These are phyloP conservation scores for Aspergillus carbonarius DNA, from an alignment of 2,329 filamentous ascomycete genomes.

Conservation along the genomic window DNA sequence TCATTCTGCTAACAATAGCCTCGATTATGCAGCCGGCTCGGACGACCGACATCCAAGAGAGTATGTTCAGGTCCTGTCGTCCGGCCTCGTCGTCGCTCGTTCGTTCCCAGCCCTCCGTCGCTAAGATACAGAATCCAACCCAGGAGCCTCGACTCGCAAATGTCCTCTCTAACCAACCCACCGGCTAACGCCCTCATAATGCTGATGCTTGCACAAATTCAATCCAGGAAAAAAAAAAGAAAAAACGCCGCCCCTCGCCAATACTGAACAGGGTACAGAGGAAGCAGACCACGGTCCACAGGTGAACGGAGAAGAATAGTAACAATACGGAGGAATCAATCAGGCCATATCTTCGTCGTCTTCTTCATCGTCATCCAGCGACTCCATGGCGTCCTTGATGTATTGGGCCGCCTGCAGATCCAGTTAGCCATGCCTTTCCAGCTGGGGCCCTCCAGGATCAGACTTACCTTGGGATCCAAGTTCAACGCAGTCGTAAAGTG, in stretches of 20 bases:
- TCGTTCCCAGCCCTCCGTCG: conserved; percentile 26
- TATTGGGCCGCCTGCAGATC: conserved; percentile 72
- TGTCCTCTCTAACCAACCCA: conserved; percentile 26
- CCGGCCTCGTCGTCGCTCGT: conserved; percentile 19
- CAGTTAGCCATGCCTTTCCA: conserved; percentile 12
- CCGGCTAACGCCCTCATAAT: conserved; percentile 26
- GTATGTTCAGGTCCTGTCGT: conserved; percentile 22
- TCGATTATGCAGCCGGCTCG: conserved; percentile 18
- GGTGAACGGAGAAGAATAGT: conserved; percentile 13
- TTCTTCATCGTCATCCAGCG: conserved; percentile 69
- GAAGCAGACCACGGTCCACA: conserved; percentile 21
- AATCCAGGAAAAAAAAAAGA: conserved; percentile 19
- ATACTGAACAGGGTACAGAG: conserved; percentile 8
- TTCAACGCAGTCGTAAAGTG: conserved; percentile 95
- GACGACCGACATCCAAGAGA: conserved; percentile 13
- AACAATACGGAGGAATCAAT: conserved; percentile 21
- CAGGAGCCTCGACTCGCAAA: conserved; percentile 24
- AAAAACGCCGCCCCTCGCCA: conserved; percentile 23
- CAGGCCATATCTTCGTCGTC: conserved; percentile 55
- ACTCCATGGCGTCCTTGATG: conserved; percentile 97
- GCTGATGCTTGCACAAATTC: conserved; percentile 23
- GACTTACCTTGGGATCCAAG: conserved; percentile 84
- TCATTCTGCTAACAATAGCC: conserved; percentile 20
- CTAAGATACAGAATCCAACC: conserved; percentile 39
- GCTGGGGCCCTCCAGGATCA: conserved; percentile 3